These are phyloP conservation scores for Termitomyces eurrhizus DNA, from an alignment of 768 basidiomycete genomes.

Conservation along the genomic window DNA sequence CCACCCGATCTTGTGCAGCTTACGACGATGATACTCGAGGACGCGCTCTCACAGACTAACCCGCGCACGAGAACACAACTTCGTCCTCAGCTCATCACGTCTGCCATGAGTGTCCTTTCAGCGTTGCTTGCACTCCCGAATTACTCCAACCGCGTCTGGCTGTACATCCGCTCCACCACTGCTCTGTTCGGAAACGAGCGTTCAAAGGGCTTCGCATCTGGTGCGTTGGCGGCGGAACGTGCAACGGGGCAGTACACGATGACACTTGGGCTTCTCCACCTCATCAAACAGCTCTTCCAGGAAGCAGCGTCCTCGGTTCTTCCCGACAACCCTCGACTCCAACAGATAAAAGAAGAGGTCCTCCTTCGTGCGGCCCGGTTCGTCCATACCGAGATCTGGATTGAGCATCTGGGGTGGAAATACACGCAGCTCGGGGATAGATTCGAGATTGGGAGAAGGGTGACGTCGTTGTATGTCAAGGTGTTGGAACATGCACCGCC, in stretches of 20 bases:
- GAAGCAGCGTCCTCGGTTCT: conserved; percentile 63
- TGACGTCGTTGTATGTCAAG: conserved; percentile 63
- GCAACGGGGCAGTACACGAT: conserved; percentile 74
- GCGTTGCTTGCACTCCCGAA: conserved; percentile 69
- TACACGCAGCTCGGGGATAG: conserved; percentile 77
- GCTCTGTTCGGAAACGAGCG: conserved; percentile 70
- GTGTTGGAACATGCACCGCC: conserved; percentile 64
- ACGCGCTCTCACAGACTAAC: conserved; percentile 58
- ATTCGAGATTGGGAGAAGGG: conserved; percentile 73
- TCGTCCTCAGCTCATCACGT: conserved; percentile 65
- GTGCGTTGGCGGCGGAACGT: conserved; percentile 67
- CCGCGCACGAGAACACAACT: conserved; percentile 35
- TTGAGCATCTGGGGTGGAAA: conserved; percentile 82
- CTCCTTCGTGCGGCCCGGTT: conserved; percentile 73
- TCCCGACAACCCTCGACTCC: conserved; percentile 55
- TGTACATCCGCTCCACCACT: conserved; percentile 77
- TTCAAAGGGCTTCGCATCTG: conserved; percentile 52
- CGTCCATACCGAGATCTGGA: conserved; percentile 86
- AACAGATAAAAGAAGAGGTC: conserved; percentile 80
- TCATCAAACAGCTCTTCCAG: conserved; percentile 71
- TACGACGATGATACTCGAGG: conserved; percentile 78
- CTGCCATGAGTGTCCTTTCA: conserved; percentile 77
- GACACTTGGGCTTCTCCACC: conserved; percentile 73
- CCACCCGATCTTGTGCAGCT: conserved; percentile 76
- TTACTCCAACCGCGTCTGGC: conserved; percentile 83